These are phyloP conservation scores for Solanum sparsipilum DNA, from an alignment of 257 asterid genomes.

Conservation along the genomic window DNA sequence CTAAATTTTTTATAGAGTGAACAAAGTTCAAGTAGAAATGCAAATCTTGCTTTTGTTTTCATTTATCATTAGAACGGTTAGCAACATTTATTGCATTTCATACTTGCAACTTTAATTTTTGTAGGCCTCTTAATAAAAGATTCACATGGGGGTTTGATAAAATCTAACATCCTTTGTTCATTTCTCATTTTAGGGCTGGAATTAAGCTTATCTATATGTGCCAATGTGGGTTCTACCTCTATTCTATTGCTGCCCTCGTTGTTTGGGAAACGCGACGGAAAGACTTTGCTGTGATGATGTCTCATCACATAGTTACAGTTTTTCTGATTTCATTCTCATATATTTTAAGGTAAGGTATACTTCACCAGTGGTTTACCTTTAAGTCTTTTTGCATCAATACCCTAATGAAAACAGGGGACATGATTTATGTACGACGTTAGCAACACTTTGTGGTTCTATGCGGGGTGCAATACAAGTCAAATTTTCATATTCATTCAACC, in stretches of 20 bases:
- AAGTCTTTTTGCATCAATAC: background rate
- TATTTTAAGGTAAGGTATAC: constrained; percentile 45
- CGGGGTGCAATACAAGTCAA: background rate
- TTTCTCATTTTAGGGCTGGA: constrained; percentile 36
- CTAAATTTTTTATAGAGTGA: background rate
- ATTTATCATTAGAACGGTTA: background rate
- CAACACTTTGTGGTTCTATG: background rate
- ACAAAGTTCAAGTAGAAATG: background rate
- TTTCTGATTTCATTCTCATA: constrained; percentile 63
- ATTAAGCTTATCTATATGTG: constrained; percentile 71
- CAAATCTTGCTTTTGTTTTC: background rate
- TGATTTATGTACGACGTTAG: background rate
- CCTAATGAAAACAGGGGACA: background rate
- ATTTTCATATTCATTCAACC: background rate
- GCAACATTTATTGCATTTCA: background rate
- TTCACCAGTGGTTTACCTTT: constrained; percentile 4
- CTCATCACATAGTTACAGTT: constrained; percentile 82
- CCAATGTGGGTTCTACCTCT: constrained; percentile 87
- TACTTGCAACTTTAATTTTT: background rate
- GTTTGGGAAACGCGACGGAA: constrained; percentile 92
- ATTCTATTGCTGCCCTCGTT: constrained; percentile 75
- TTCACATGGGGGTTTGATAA: background rate
- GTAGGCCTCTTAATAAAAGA: background rate
- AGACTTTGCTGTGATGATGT: constrained; percentile 88
- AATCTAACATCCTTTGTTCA: background rate